Evolutionary conservation across 2,329 filamentous ascomycete species (phyloP).

Genomic region (Nemania sp.): DNA sequence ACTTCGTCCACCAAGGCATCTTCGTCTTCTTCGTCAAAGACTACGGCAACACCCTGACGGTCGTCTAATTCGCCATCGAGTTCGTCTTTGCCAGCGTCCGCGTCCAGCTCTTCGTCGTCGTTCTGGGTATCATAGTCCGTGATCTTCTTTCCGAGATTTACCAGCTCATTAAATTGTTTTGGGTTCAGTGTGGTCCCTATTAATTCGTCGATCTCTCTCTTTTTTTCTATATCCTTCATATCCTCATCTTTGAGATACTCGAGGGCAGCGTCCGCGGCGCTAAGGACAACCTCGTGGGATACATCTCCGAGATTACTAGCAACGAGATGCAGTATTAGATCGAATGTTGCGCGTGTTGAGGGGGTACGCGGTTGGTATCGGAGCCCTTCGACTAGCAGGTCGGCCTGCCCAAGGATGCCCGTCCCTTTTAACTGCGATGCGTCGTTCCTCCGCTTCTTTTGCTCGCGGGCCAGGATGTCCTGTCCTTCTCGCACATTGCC

Average conservation of each 20-base stretch:
- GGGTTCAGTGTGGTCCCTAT: constrained; percentile 79
- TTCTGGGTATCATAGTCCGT: constrained; percentile 98
- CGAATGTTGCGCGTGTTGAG: constrained; percentile 89
- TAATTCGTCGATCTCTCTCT: constrained; percentile 94
- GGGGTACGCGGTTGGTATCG: constrained; percentile 89
- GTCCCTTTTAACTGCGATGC: constrained; percentile 69
- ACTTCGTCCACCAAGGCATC: constrained; percentile 85
- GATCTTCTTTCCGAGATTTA: constrained; percentile 97
- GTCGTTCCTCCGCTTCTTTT: constrained; percentile 84
- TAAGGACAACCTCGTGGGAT: constrained; percentile 85
- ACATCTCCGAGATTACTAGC: constrained; percentile 90
- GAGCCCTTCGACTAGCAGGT: constrained; percentile 87
- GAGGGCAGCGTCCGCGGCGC: constrained; percentile 87
- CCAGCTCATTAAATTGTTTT: constrained; percentile 94
- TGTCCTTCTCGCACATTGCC: constrained; percentile 78
- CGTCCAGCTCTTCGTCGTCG: constrained; percentile 85
- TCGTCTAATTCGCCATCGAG: constrained; percentile 84
- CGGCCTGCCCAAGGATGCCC: constrained; percentile 80
- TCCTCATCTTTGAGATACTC: constrained; percentile 95
- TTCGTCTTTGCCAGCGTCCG: constrained; percentile 64
- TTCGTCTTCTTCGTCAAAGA: constrained; percentile 90
- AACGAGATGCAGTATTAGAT: constrained; percentile 90
- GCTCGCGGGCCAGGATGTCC: constrained; percentile 80
- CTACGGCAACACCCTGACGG: constrained; percentile 93
- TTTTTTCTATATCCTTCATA: constrained; percentile 96